These are phyloP conservation scores for Ceratocystis cacaofunesta DNA, from an alignment of 2,329 filamentous ascomycete species.

Conservation along the genomic window DNA sequence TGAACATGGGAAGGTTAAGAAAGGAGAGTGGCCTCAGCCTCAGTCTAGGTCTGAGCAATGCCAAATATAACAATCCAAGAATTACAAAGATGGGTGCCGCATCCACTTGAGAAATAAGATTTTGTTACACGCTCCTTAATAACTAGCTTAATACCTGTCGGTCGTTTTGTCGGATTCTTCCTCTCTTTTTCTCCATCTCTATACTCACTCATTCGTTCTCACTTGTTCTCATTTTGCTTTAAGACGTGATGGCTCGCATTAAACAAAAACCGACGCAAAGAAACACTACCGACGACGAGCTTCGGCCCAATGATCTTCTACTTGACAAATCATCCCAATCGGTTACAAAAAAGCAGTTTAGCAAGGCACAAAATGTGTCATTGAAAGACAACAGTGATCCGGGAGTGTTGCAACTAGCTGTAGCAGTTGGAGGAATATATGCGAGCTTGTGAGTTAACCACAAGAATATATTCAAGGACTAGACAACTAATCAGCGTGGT, in stretches of 20 bases:
- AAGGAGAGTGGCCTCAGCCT: not conserved
- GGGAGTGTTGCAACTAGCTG: constrained; percentile 58
- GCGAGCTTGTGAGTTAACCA: constrained; percentile 64
- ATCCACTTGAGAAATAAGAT: not conserved
- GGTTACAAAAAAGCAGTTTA: not conserved
- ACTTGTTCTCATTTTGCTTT: too few relatives aligned
- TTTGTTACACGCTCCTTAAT: not conserved
- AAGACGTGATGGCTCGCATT: constrained; percentile 48
- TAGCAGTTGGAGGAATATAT: constrained; percentile 92
- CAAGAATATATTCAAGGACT: not conserved
- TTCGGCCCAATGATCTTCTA: constrained; percentile 26
- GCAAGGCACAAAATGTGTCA: constrained; percentile 19
- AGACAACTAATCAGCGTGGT: not conserved
- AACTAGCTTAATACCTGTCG: constrained; percentile 16
- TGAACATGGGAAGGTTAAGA: not conserved
- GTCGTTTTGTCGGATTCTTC: constrained; percentile 10
- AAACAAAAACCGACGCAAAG: constrained; percentile 56
- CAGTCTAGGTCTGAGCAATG: not conserved
- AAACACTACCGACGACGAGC: constrained; percentile 47
- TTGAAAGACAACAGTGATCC: constrained; percentile 30
- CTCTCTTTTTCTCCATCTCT: constrained; percentile 12
- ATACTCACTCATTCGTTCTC: not conserved
- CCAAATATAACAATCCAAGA: constrained; percentile 16
- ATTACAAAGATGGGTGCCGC: not conserved
- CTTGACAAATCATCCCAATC: not conserved